Evolutionary conservation across 495 filamentous ascomycete genomes (phyloP).

Genomic region (Penicillium verhagenii): DNA sequence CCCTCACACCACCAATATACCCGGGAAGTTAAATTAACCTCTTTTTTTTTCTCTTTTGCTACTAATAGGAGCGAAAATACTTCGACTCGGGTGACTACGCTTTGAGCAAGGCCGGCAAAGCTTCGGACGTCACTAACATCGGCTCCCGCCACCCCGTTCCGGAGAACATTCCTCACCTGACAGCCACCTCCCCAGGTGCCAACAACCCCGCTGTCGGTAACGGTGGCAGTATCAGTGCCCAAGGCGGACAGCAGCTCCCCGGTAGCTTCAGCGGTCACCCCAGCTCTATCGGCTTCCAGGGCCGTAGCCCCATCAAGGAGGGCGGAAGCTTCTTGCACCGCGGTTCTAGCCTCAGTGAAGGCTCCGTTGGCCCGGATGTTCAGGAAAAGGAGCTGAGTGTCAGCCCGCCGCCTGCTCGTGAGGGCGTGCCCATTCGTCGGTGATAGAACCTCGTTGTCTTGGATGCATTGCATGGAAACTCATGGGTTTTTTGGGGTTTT

Average conservation of each 20-base stretch:
- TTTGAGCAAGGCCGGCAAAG: conserved; percentile 97
- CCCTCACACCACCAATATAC: conserved; percentile 7
- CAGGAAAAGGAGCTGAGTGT: conserved; percentile 34
- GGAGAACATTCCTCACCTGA: conserved; percentile 92
- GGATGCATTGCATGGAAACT: conserved; percentile 12
- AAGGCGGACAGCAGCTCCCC: conserved; percentile 42
- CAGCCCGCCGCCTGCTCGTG: conserved; percentile 48
- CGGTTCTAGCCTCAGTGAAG: conserved; percentile 70
- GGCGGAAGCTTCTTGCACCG: conserved; percentile 77
- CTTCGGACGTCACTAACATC: conserved; percentile 87
- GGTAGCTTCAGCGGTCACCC: conserved; percentile 47
- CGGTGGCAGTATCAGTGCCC: conserved; percentile 44
- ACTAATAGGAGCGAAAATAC: conserved; percentile 85
- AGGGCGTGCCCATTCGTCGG: conserved; percentile 65
- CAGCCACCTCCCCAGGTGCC: conserved; percentile 66
- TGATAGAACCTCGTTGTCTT: conserved; percentile 15
- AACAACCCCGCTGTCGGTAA: conserved; percentile 39
- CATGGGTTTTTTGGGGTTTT: background rate
- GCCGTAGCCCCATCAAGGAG: conserved; percentile 84
- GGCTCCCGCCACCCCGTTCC: conserved; percentile 92
- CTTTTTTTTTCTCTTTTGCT: background rate
- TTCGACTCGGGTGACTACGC: conserved; percentile 98
- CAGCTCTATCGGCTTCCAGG: conserved; percentile 51
- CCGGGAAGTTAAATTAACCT: too few species aligned
- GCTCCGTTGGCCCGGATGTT: conserved; percentile 40